phyloP scores from a whole-genome alignment of 441 rosid species.

The Populus tomentosa region DNA sequence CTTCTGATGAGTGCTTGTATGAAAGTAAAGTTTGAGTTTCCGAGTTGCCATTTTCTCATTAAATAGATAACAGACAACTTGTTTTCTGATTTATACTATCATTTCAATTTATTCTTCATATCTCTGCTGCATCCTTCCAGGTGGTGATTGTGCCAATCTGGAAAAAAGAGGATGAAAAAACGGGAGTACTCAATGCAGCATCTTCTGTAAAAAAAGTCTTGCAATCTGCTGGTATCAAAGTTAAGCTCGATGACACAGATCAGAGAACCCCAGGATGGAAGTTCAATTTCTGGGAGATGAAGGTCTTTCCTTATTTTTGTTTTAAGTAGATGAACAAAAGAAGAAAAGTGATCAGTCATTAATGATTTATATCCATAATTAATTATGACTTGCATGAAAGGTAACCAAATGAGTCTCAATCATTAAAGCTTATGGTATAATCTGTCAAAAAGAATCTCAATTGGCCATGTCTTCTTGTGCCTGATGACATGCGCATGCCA shows the following conservation, averaged over 20 bases:
- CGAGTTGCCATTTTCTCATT: background rate
- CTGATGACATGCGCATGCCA: background rate
- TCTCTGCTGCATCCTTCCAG: slow-evolving; percentile 30
- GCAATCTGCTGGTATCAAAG: slow-evolving; percentile 61
- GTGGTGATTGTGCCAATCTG: slow-evolving; percentile 87
- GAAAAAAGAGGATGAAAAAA: slow-evolving; percentile 74
- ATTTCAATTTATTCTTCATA: background rate
- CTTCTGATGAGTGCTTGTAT: background rate
- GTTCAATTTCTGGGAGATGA: slow-evolving; percentile 98
- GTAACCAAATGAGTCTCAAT: background rate
- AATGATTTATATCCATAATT: background rate
- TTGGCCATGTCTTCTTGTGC: background rate
- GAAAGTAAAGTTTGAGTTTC: background rate
- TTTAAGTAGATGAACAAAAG: background rate
- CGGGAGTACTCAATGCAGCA: slow-evolving; percentile 68
- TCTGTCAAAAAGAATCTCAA: background rate
- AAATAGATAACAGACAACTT: background rate
- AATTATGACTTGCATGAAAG: background rate
- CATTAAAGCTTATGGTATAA: background rate
- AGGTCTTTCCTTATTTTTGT: slow-evolving; percentile 36
- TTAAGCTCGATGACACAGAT: slow-evolving; percentile 80
- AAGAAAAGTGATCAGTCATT: background rate
- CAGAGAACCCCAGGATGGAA: slow-evolving; percentile 93
- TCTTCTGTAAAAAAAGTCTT: slow-evolving; percentile 55
- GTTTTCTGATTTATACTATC: background rate